A percentile compares a stretch with the other conserved stretches of the same genome.
Evolutionary conservation across 257 asterid genomes (phyloP).

Genomic region (Solanum gracilifrons): DNA sequence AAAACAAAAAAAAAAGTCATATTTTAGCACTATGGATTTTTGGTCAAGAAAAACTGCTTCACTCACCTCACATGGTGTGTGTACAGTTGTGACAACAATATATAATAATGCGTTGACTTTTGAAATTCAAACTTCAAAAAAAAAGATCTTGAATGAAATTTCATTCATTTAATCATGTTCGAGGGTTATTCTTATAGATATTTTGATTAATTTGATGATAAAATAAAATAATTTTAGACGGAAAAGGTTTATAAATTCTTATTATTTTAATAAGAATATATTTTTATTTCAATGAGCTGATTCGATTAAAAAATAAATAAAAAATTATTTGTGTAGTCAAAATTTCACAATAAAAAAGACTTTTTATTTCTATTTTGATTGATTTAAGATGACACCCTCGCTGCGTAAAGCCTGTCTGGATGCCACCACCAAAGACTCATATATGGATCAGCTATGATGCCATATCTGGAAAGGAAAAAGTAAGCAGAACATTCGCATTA

Average conservation of each 20-base stretch:
- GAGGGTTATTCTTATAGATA: background rate
- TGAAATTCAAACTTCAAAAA: background rate
- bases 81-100: background rate
- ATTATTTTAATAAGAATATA: too few species aligned
- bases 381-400: background rate
- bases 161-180: too few species aligned
- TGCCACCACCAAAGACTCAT: background rate
- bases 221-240: too few species aligned
- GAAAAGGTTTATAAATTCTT: fast-evolving
- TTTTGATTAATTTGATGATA: fast-evolving
- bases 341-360: too few species aligned
- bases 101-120: background rate
- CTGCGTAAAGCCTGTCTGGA: background rate
- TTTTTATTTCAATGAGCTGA: too few species aligned
- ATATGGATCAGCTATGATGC: too few species aligned
- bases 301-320: too few species aligned
- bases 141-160: background rate
- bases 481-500: too few species aligned
- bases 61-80: background rate
- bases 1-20: background rate
- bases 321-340: too few species aligned
- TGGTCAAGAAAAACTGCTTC: background rate
- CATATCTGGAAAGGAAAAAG: too few species aligned
- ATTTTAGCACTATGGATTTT: background rate
- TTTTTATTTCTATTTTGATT: background rate